A percentile compares a stretch with the other conserved stretches of the same genome.
Conservation (phyloP, 148 eudicot species). For the Rhododendron ovatum region DNA sequence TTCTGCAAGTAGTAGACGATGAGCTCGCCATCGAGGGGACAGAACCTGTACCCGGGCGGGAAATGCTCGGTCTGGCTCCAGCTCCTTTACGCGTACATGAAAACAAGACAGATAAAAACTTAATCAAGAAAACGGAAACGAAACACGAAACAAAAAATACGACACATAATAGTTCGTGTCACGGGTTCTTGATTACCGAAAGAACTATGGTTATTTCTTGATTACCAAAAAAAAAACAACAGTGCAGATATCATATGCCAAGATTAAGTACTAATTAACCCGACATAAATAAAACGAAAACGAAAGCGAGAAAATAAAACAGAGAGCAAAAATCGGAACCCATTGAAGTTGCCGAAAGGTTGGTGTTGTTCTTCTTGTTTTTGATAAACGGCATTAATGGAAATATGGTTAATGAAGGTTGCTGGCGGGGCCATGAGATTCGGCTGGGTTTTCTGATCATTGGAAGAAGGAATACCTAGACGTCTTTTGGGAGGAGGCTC, state of each 20-base stretch:
- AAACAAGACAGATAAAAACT: background rate
- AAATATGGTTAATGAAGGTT: background rate
- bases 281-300: background rate
- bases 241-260: background rate
- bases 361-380: background rate
- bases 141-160: too few relatives aligned
- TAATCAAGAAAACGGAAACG: background rate
- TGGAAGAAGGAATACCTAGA: background rate
- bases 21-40: slow-evolving; percentile 20
- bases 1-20: slow-evolving; percentile 14
- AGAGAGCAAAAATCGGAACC: background rate
- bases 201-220: background rate
- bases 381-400: background rate
- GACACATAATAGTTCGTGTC: too few relatives aligned
- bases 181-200: too few relatives aligned
- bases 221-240: too few relatives aligned
- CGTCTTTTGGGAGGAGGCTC: background rate
- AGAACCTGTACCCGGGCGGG: slow-evolving; percentile 22
- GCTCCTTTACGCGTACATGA: background rate
- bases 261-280: too few relatives aligned
- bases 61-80: background rate
- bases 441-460: background rate
- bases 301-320: too few relatives aligned
- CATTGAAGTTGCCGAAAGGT: background rate
- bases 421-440: background rate